A percentile compares a stretch with the other conserved stretches of the same genome.
These are phyloP conservation scores for Candida hungchunana DNA, from an alignment of 805 yeast genomes.

Conservation along the genomic window DNA sequence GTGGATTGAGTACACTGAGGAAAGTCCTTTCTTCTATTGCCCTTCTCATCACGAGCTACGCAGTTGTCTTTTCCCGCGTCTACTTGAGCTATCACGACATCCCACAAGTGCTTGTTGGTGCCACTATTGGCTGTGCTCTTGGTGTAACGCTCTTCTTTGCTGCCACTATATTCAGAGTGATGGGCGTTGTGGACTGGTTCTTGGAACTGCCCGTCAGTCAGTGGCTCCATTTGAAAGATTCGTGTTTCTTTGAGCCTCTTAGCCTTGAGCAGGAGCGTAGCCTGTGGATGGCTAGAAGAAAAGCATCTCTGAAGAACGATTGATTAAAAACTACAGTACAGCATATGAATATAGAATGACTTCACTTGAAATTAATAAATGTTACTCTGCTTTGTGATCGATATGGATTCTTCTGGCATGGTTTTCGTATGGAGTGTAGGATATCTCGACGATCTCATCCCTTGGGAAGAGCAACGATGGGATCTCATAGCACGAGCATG, in stretches of 20 bases:
- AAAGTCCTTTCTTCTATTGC: conserved; percentile 30
- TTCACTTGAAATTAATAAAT: background rate
- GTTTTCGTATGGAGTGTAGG: conserved; percentile 82
- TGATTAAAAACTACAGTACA: background rate
- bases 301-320: conserved; percentile 1
- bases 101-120: conserved; percentile 73
- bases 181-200: conserved; percentile 65
- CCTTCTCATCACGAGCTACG: conserved; percentile 27
- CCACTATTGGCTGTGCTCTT: conserved; percentile 51
- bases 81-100: conserved; percentile 73
- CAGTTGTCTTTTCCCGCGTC: conserved; percentile 67
- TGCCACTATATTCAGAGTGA: conserved; percentile 52
- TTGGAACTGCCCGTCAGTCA: conserved; percentile 53
- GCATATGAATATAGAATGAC: background rate
- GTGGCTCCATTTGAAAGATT: conserved; percentile 54
- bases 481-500: conserved; percentile 80
- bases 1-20: conserved; percentile 28
- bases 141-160: conserved; percentile 57
- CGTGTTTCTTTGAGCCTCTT: conserved; percentile 45
- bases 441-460: conserved; percentile 80
- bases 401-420: conserved; percentile 51
- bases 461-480: conserved; percentile 76
- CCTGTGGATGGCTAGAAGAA: conserved; percentile 28
- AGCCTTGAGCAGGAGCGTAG: conserved; percentile 45
- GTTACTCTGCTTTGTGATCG: no score